These are phyloP conservation scores for Radiomyces spectabilis DNA, from an alignment of 192 early-diverging fungal genomes.

Conservation along the genomic window DNA sequence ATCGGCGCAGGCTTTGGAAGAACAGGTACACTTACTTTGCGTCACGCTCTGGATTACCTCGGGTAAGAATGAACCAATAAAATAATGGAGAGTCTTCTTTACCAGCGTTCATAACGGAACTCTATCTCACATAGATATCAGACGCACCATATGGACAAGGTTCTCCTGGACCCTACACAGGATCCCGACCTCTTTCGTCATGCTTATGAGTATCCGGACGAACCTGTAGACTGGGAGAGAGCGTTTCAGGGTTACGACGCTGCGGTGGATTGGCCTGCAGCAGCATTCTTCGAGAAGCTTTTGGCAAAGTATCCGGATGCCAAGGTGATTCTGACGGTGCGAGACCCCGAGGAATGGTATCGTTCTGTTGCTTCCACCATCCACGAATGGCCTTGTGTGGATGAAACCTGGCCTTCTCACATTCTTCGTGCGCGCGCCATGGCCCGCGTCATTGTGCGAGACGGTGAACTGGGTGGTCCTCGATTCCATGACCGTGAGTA, in stretches of 20 bases:
- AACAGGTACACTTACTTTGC: too few species aligned
- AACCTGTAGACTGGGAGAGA: conserved; percentile 1
- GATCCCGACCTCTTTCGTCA: not conserved
- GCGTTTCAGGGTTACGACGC: conserved; percentile 1
- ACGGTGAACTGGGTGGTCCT: conserved; percentile 1
- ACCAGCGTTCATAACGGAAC: too few species aligned
- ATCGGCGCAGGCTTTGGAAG: too few species aligned
- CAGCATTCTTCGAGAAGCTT: not conserved
- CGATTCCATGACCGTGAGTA: too few species aligned
- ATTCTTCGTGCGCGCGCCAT: not conserved
- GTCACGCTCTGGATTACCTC: too few species aligned
- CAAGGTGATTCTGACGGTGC: conserved; percentile 10
- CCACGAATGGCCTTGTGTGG: not conserved
- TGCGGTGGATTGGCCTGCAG: conserved; percentile 7
- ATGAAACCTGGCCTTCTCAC: not conserved
- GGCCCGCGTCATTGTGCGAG: not conserved
- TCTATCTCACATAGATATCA: not conserved
- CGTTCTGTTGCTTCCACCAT: not conserved
- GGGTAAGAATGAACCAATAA: too few species aligned
- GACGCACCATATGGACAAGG: not conserved
- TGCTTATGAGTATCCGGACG: not conserved
- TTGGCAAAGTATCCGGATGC: conserved; percentile 9
- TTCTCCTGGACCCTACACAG: not conserved
- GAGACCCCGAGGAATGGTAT: conserved; percentile 6
- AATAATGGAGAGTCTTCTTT: too few species aligned